Conservation (phyloP, 176 grass and related monocot genomes). For the Lolium rigidum region DNA sequence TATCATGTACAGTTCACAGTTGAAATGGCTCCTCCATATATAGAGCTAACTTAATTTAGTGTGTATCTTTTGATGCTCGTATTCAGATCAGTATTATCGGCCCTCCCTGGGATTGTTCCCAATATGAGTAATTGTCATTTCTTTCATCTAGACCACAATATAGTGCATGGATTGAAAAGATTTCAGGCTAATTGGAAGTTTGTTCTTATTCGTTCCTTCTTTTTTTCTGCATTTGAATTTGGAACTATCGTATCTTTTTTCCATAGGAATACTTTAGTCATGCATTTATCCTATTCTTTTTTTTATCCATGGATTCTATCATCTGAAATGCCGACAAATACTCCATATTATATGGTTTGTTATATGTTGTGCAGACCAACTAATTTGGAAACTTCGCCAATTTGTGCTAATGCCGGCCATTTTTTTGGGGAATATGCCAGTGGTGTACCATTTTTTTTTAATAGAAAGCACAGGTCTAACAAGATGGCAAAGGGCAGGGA, state of each 20-base stretch:
- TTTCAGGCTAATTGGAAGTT: background rate
- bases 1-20: conserved; percentile 35
- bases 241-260: background rate
- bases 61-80: conserved; percentile 22
- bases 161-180: background rate
- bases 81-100: background rate
- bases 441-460: too few relatives aligned
- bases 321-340: background rate
- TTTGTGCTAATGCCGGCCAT: background rate
- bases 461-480: too few relatives aligned
- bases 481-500: too few relatives aligned
- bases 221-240: background rate
- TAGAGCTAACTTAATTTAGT: conserved; percentile 15
- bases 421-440: too few relatives aligned
- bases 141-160: background rate
- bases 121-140: background rate
- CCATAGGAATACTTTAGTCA: background rate
- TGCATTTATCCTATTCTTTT: background rate
- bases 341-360: background rate
- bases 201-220: background rate
- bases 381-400: background rate
- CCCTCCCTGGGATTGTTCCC: background rate
- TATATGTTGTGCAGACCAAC: background rate
- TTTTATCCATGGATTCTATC: background rate
- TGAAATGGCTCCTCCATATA: conserved; percentile 23